Conservation (phyloP, 2,329 filamentous ascomycete species). For the Orbilia quercus region DNA sequence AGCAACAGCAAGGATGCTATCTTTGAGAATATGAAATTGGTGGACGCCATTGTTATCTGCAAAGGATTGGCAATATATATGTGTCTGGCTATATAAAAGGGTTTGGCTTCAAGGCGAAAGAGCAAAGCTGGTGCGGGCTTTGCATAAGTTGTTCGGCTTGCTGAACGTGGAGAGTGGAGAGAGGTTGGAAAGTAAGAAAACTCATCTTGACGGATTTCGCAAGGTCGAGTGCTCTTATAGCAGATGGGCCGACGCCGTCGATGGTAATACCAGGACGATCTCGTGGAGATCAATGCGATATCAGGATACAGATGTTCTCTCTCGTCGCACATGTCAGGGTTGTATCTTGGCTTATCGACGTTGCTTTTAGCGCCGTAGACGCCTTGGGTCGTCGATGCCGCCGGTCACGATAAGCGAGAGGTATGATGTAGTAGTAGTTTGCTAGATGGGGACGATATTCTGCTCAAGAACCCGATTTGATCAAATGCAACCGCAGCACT, state of each 20-base stretch:
- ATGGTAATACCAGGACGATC: conserved; percentile 2
- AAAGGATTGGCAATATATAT: background rate
- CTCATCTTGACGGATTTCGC: conserved; percentile 4
- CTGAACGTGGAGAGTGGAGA: conserved; percentile 18
- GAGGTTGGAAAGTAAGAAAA: conserved; percentile 1
- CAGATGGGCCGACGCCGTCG: background rate
- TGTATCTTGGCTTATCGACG: background rate
- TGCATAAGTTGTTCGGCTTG: background rate
- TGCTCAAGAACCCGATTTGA: too few species aligned
- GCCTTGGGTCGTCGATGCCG: background rate
- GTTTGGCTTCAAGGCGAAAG: background rate
- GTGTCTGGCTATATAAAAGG: background rate
- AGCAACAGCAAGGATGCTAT: conserved; percentile 34
- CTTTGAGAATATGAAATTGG: conserved; percentile 7
- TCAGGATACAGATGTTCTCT: background rate
- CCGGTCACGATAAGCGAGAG: background rate
- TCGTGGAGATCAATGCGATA: conserved; percentile 3
- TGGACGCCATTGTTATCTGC: conserved; percentile 19
- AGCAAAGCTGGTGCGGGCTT: conserved; percentile 14
- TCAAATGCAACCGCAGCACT: too few species aligned
- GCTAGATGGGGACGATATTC: background rate
- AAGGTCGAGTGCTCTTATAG: conserved; percentile 33
- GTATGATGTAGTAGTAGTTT: background rate
- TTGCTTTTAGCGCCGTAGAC: background rate
- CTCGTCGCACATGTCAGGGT: conserved; percentile 1